Percentiles rank a stretch among this genome's conserved stretches.
Evolutionary conservation across 2,329 filamentous ascomycete species (phyloP).

Genomic region (Neonectria punicea): DNA sequence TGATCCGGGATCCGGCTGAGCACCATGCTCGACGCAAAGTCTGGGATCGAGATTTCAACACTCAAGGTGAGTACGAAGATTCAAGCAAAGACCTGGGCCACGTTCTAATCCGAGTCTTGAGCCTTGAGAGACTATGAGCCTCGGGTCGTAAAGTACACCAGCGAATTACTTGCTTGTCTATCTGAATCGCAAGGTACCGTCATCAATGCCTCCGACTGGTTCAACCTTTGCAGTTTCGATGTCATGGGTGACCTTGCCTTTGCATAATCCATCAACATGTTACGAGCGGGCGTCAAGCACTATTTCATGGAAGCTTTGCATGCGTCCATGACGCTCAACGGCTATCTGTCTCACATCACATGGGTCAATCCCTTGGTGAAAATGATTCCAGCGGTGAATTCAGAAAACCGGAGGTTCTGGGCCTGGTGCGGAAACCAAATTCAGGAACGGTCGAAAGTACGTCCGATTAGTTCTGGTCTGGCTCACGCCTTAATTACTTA

Average conservation of each 20-base stretch:
- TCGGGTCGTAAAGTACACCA: conserved; percentile 39
- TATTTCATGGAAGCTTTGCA: conserved; percentile 42
- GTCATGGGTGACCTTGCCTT: conserved; percentile 56
- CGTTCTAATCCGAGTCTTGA: background rate
- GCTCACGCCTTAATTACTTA: background rate
- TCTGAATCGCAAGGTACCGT: conserved; percentile 28
- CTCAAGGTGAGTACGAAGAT: conserved; percentile 9
- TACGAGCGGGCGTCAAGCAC: conserved; percentile 42
- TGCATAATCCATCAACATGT: conserved; percentile 49
- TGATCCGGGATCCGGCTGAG: conserved; percentile 20
- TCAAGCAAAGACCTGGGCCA: background rate
- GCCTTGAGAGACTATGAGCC: conserved; percentile 41
- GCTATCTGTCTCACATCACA: conserved; percentile 35
- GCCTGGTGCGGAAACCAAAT: conserved; percentile 25
- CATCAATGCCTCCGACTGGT: conserved; percentile 46
- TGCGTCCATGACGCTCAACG: conserved; percentile 36
- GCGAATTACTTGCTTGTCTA: conserved; percentile 35
- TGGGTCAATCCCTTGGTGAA: conserved; percentile 30
- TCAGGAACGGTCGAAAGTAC: conserved; percentile 18
- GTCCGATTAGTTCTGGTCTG: no score
- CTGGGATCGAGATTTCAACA: conserved; percentile 26
- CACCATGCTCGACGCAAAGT: conserved; percentile 19
- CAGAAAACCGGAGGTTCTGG: conserved; percentile 21
- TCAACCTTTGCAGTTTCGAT: conserved; percentile 48
- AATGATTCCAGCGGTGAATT: conserved; percentile 14